Evolutionary conservation across 2,329 filamentous ascomycete species (phyloP), one percentile per base, ranked within the genome.

Genomic region (Aspergillus tanneri): DNA sequence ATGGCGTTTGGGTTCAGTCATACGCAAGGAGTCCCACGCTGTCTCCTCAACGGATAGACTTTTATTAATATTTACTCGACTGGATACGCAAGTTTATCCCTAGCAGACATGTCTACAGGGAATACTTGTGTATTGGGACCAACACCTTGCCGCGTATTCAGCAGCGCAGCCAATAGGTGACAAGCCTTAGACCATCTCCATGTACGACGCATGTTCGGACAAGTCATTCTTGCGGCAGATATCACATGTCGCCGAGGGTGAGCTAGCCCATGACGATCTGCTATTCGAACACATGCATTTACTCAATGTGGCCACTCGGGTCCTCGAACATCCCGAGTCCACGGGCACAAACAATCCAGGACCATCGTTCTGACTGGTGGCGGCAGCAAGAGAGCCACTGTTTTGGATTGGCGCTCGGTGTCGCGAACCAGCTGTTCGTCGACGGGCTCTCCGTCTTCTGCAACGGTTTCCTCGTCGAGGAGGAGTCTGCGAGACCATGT

Each of bases 41-140:
- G n/a, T 6, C 14, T 16, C 14, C 14, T 18, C 30, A 2, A 5
- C 35, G 8, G 19, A 44, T 16, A 32, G 44, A 25, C 22, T 49
- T 16, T 16, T 49, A 1, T 8, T 44, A 14, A 24, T 25, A 3
- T 39, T 49, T 10, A 35, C 35, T 16, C 34, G 42, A 8, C 34
- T 49, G 9, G 41, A 49, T 21, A 38, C 34, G 7, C 46, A 49
- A 25, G 46, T 36, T 21, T 40, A 40, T n/a, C 41, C 46, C 5
- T 49, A 49, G n/a, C 37, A 34, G 16, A 35, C n/a, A 22, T 41
- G 19, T 24, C 9, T 36, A 12, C 2, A 35, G 6, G 14, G n/a
- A n/a, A n/a, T 21, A 12, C 25, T 47, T 14, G 6, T 12, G 5
- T 21, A 36, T 21, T 42, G 44, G 44, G 37, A 47, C 21, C 11